Evolutionary conservation across 108 stramenopile species (phyloP).

Genomic region (Cyclotella choctawhatcheeana): DNA sequence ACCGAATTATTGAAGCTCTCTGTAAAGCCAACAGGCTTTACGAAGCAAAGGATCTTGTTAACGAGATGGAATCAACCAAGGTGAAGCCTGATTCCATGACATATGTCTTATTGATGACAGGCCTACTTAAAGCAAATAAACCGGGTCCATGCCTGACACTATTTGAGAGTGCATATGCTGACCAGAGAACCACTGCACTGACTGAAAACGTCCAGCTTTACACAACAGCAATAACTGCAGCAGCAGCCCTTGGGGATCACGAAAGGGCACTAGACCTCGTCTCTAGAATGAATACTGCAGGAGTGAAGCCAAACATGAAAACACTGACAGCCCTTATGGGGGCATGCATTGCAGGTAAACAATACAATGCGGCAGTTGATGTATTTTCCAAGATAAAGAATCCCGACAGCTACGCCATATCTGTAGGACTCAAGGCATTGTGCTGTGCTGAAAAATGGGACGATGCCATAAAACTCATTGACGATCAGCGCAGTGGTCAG

Average conservation of each 20-base stretch:
- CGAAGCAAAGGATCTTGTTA: conserved; percentile 77
- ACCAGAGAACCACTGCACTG: conserved; percentile 65
- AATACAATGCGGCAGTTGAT: conserved; percentile 66
- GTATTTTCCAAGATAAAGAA: conserved; percentile 70
- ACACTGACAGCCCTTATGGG: conserved; percentile 84
- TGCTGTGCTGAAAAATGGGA: conserved; percentile 53
- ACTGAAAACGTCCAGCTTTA: conserved; percentile 86
- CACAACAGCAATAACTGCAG: conserved; percentile 88
- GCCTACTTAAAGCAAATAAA: conserved; percentile 72
- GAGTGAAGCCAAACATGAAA: conserved; percentile 85
- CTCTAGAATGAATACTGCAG: conserved; percentile 76
- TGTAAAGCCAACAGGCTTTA: conserved; percentile 60
- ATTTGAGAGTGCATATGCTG: conserved; percentile 82
- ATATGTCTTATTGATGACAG: conserved; percentile 85
- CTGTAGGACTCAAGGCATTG: conserved; percentile 66
- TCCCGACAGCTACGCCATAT: conserved; percentile 77
- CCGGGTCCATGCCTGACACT: conserved; percentile 75
- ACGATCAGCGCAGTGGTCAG: conserved; percentile 50
- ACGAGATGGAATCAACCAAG: conserved; percentile 73
- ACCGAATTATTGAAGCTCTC: conserved; percentile 70
- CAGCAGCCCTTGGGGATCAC: conserved; percentile 72
- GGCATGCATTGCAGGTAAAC: conserved; percentile 71
- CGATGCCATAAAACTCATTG: conserved; percentile 52
- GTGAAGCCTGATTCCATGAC: conserved; percentile 84
- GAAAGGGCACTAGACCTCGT: conserved; percentile 82